Evolutionary conservation across 805 yeast species (phyloP), one percentile per base, ranked within the genome.

Genomic region (Candida silvicultrix): DNA sequence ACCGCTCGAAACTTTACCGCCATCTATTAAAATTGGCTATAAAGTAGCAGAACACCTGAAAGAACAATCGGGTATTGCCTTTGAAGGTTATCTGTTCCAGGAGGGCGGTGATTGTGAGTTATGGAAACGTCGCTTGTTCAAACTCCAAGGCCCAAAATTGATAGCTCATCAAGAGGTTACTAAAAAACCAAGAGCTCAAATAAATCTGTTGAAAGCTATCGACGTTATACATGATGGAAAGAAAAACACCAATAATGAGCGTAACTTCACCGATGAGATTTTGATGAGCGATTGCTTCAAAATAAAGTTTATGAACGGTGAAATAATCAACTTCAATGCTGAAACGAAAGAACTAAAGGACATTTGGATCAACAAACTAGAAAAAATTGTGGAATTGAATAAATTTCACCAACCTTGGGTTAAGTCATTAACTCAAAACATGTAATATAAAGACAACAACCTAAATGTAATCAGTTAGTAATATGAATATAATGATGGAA

Each of bases 101-200:
- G 88, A 84, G 58, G 98, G 98, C 18, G 97, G 97, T 10, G 98
- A 90, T 66, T 77, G 94, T 54, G 77, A 73, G 15, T 42, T 57
- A 29, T 79, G 90, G 81, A 78, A 85, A 54, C 77, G 85, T 52
- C 73, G 97, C 47, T 87, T 65, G 66, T 89, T 83, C 68, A 81
- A 77, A 52, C 69, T 90, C n/a, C 69, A 75, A 40, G 95, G 92
- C 0, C 75, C 81, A 9, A 78, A 81, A 32, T 68, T 90, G 53
- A 71, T 81, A 45, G 96, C 96, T 0, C 87, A 83, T 59, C 83
- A 86, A 53, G 94, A 84, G 52, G 69, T 69, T 25, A 70, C 84
- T 2, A 78, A 69, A 62, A 83, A 81, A 57, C 78, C 92, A 1
- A 72, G 89, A 48, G 87, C 94, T 22, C 78, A 79, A 53, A 83